phyloP scores from a whole-genome alignment of 78 protist genomes.

The Dictyostelium firmibasis region DNA sequence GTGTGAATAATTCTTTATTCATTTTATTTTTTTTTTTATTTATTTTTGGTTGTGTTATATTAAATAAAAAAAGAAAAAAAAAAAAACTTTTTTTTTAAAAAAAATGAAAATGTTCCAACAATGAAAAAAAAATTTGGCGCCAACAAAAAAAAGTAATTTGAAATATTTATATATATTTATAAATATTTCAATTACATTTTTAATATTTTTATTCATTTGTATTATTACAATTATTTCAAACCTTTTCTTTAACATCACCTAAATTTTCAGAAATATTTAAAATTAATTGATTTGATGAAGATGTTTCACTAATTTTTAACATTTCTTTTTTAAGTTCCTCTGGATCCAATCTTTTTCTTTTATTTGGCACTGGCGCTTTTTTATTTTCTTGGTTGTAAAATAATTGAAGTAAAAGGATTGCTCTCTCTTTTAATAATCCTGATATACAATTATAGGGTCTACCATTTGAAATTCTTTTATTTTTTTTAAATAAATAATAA shows the following conservation, averaged over 20 bases:
- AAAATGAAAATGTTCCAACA: not conserved
- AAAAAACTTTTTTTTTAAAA: not conserved
- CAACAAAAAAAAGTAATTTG: not conserved
- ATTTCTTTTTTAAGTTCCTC: conserved; percentile 10
- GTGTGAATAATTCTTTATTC: conserved; percentile 6
- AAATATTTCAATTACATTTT: too few relatives aligned
- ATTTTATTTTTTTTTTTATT: not conserved
- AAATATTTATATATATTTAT: not conserved
- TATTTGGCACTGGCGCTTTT: conserved; percentile 74
- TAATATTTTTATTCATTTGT: not conserved
- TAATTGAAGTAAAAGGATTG: conserved; percentile 51
- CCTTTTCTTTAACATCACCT: not conserved
- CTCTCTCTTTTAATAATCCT: conserved; percentile 36
- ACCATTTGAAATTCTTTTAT: not conserved
- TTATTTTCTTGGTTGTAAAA: conserved; percentile 66
- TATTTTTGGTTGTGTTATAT: too few relatives aligned
- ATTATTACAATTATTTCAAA: not conserved
- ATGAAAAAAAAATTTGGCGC: too few relatives aligned
- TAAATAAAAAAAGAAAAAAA: not conserved
- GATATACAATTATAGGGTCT: conserved; percentile 52
- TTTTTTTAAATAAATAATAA: not conserved
- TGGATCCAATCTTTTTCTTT: conserved; percentile 63
- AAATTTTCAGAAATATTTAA: not conserved
- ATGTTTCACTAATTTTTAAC: not conserved
- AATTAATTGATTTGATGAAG: not conserved